Evolutionary conservation across 345 rosid species (phyloP).

Genomic region (Lumnitzera littorea): DNA sequence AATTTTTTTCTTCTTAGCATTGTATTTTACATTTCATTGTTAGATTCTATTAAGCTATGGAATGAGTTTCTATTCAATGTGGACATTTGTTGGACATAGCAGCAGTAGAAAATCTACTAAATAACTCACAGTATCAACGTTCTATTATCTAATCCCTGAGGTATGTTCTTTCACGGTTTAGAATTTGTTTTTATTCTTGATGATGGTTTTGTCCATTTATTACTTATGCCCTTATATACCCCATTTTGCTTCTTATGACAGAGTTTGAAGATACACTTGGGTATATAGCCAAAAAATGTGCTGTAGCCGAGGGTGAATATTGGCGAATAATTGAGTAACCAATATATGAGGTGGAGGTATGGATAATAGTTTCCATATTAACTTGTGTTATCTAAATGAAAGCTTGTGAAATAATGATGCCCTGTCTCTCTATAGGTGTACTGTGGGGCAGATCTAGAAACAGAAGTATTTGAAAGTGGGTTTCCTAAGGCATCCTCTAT

Average conservation of each 20-base stretch:
- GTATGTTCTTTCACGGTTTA: too few relatives aligned
- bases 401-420: not conserved
- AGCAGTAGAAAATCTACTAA: too few relatives aligned
- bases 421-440: conserved; percentile 46
- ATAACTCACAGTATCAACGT: too few relatives aligned
- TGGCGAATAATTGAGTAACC: conserved; percentile 94
- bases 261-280: conserved; percentile 88
- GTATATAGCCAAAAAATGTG: conserved; percentile 76
- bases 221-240: conserved; percentile 2
- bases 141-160: too few relatives aligned
- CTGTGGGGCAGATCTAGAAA: conserved; percentile 97
- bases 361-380: conserved; percentile 10
- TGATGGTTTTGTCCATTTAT: not conserved
- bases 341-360: conserved; percentile 91
- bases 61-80: too few relatives aligned
- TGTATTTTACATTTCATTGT: too few relatives aligned
- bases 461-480: conserved; percentile 88
- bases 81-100: too few relatives aligned
- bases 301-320: conserved; percentile 90
- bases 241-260: conserved; percentile 14
- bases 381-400: conserved; percentile 2
- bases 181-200: not conserved
- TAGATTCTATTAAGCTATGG: too few relatives aligned
- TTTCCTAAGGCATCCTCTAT: conserved; percentile 61
- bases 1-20: too few relatives aligned